phyloP scores from a whole-genome alignment of 192 early-diverging fungal species.

The Coemansia furcata region DNA sequence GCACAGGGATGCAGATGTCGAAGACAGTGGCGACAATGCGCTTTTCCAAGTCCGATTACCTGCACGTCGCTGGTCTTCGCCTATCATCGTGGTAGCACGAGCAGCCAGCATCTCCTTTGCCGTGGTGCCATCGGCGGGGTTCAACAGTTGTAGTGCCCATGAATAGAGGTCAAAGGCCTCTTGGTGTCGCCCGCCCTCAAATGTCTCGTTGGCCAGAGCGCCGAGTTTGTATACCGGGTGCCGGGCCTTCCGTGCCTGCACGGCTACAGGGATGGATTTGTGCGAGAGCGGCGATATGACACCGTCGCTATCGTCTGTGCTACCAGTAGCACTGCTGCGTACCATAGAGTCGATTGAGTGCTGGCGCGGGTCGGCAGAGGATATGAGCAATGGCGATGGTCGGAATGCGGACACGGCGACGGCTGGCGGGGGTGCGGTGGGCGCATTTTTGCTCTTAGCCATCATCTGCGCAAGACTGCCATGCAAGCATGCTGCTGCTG shows the following conservation, averaged over 20 bases:
- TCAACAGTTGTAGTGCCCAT: slow-evolving; percentile 46
- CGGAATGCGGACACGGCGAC: background rate
- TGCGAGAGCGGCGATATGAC: slow-evolving; percentile 36
- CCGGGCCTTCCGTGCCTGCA: slow-evolving; percentile 43
- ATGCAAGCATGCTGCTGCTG: background rate
- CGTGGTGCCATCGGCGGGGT: slow-evolving; percentile 21
- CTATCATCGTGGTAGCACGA: background rate
- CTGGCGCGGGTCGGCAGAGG: background rate
- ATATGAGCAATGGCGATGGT: background rate
- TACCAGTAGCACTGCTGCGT: background rate
- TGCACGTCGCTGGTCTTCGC: slow-evolving; percentile 1
- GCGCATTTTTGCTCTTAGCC: background rate
- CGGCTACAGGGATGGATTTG: slow-evolving; percentile 38
- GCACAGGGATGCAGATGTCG: background rate
- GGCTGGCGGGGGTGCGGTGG: background rate
- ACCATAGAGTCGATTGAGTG: background rate
- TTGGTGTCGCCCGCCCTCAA: slow-evolving; percentile 52
- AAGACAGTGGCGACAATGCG: background rate
- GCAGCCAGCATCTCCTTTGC: slow-evolving; percentile 27
- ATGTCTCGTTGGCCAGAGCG: slow-evolving; percentile 57
- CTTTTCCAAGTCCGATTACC: background rate
- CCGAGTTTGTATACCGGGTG: slow-evolving; percentile 51
- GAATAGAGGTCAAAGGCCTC: slow-evolving; percentile 55
- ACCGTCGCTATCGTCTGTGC: background rate
- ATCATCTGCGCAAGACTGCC: background rate